Evolutionary conservation across 805 yeast genomes (phyloP), one percentile per base, ranked within the genome.

Genomic region (Brettanomyces custersianus): DNA sequence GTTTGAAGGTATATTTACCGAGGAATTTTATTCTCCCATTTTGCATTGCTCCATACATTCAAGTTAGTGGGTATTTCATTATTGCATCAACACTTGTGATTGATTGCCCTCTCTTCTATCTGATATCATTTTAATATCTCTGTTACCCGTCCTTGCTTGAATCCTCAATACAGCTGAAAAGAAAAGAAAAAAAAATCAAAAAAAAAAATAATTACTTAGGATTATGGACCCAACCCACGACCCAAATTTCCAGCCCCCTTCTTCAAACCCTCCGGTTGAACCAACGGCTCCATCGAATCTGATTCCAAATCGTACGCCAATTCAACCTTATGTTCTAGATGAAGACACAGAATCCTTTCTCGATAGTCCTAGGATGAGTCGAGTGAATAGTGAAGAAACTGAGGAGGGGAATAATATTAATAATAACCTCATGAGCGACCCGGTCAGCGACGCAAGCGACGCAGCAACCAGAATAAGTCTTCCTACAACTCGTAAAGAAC

Each of bases 191-290:
- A n/a, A n/a, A n/a, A n/a, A n/a, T n/a, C n/a, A n/a, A n/a, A n/a
- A n/a, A n/a, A n/a, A n/a, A n/a, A n/a, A n/a, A n/a, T n/a, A n/a
- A n/a, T n/a, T n/a, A n/a, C n/a, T n/a, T n/a, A n/a, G n/a, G n/a
- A n/a, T n/a, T 11, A 87, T 87, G 97, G 97, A 88, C 55, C 97
- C 97, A 17, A 81, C 90, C 4, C 74, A 80, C 59, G 96, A 87
- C 45, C 94, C 95, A 15, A 77, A 86, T 56, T 88, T 86, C 57
- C 75, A 78, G 34, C 95, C 95, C 9, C 94, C 95, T 0, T 76
- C 86, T 12, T 69, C 77, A 36, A 70, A 75, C 44, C 74, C 74
- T 32, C 63, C 73, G 39, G 59, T 71, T 34, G 72, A 70, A 47
- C 86, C 87, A 6, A 71, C 76, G 4, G 80, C 83, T 10, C 80